Percentiles rank a stretch among this genome's conserved stretches.
Conservation (phyloP, 2,329 filamentous ascomycete species). For the Hypoxylon sp. region DNA sequence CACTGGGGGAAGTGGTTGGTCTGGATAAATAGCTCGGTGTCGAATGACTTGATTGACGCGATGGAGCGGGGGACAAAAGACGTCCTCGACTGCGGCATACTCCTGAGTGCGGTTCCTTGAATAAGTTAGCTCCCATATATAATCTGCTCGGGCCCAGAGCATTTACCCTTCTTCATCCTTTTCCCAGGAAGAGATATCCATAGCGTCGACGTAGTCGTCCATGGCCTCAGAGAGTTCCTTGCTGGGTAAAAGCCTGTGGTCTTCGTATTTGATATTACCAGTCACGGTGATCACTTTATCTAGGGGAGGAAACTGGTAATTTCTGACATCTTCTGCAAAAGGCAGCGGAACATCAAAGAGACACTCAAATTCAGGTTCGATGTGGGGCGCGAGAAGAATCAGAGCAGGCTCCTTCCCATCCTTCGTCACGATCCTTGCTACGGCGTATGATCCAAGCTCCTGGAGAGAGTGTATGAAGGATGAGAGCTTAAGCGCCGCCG, state of each 20-base stretch:
- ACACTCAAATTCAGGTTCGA: conserved; percentile 84
- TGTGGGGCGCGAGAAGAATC: conserved; percentile 81
- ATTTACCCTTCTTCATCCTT: conserved; percentile 80
- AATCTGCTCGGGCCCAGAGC: neutral
- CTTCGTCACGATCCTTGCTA: conserved; percentile 87
- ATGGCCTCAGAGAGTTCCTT: conserved; percentile 82
- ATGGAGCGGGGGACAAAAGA: conserved; percentile 88
- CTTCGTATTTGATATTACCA: conserved; percentile 82
- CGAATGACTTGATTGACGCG: conserved; percentile 88
- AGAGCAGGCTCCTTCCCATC: conserved; percentile 83
- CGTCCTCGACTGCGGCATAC: conserved; percentile 82
- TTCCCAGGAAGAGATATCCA: conserved; percentile 83
- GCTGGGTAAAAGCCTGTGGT: conserved; percentile 84
- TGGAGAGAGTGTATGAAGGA: conserved; percentile 89
- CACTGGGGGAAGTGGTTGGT: conserved; percentile 71
- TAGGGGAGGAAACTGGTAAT: conserved; percentile 91
- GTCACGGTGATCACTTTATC: conserved; percentile 90
- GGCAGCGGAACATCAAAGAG: conserved; percentile 91
- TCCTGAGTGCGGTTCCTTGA: conserved; percentile 61
- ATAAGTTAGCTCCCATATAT: conserved; percentile 52
- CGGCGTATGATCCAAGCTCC: conserved; percentile 85
- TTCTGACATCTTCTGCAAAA: conserved; percentile 90
- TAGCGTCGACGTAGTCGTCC: conserved; percentile 90
- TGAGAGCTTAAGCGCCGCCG: conserved; percentile 85
- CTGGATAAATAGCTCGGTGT: conserved; percentile 81